These are phyloP conservation scores for Hypocreales sp. DNA, from an alignment of 2,329 filamentous ascomycete species.

Conservation along the genomic window DNA sequence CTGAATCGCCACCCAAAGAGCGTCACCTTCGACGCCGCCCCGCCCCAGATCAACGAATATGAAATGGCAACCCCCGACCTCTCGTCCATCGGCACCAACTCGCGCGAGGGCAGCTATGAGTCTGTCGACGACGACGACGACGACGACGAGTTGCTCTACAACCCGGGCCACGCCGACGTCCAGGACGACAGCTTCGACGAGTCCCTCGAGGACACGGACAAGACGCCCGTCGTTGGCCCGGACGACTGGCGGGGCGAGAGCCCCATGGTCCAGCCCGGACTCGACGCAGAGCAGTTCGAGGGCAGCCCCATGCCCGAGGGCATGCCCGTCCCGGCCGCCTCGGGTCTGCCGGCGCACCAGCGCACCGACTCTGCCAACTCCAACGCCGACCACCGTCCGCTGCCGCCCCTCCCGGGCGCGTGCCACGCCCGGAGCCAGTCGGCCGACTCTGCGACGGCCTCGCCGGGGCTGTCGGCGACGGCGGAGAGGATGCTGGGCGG, in stretches of 20 bases:
- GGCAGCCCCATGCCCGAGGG: conserved; percentile 51
- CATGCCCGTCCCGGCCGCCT: conserved; percentile 21
- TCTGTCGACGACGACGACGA: conserved; percentile 65
- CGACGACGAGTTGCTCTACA: conserved; percentile 43
- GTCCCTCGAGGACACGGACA: conserved; percentile 86
- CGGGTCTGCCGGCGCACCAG: conserved; percentile 36
- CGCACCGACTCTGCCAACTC: conserved; percentile 63
- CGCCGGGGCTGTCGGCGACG: conserved; percentile 49
- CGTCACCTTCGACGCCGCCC: conserved; percentile 89
- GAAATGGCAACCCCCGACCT: conserved; percentile 94
- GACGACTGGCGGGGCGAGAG: conserved; percentile 83
- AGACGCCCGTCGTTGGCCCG: conserved; percentile 93
- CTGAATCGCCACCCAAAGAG: conserved; percentile 84
- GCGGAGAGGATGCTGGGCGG: conserved; percentile 52
- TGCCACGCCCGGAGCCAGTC: conserved; percentile 20
- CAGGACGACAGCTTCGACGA: conserved; percentile 87
- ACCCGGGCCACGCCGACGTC: conserved; percentile 30
- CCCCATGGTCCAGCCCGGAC: conserved; percentile 20
- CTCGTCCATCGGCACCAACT: conserved; percentile 81
- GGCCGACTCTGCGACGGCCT: conserved; percentile 35
- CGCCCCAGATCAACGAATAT: conserved; percentile 92
- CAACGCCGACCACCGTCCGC: conserved; percentile 66
- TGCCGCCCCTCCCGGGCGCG: conserved; percentile 70
- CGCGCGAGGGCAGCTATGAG: conserved; percentile 85
- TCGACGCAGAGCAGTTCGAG: conserved; percentile 33